Base-by-base conservation (phyloP, 768 basidiomycete genomes). In the Podaxis carcinomalis region DNA sequence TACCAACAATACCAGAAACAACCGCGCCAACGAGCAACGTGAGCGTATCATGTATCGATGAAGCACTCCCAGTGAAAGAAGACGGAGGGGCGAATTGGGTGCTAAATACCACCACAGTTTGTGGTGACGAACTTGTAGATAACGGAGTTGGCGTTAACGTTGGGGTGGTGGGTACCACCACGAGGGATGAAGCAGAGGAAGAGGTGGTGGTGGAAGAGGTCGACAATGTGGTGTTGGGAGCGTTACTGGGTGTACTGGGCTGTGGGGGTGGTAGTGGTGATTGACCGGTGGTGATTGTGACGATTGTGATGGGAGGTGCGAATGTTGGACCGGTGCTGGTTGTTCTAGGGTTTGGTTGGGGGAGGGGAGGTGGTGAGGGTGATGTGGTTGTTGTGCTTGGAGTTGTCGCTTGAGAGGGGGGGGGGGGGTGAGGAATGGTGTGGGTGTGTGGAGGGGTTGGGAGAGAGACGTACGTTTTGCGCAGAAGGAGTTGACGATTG, bases 61-160 rank as follows among this genome's bases (percentile, higher is more conserved):
- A 57, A 35, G 21, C 25, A 11, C 47, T 23, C 13, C 4, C 4
- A 9, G 52, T 37, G 9, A 23, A 21, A 19, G 44, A 32, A 19
- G 27, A n/a, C 3, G 57, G 49, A 14, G 57, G 51, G 27, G 51
- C 50, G 50, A 59, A 59, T 40, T 59, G 50, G 25, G 57, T 59
- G 51, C 57, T 59, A 19, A 51, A 51, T 5, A 59, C 49, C n/a
- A 59, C 37, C 25, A 59, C 57, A 5, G 57, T 59, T 51, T 39
- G 50, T 21, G 25, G 23, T n/a, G 28, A 4, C 9, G 14, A 35
- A 46, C 2, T 50, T 0, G 25, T 57, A 19, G n/a, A 14, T 13
- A 49, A 25, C 13, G 23, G 10, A 5, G 7, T n/a, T 32, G 55
- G 21, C 1, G 25, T n/a, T n/a, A n/a, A n/a, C n/a, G n/a, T n/a